phyloP scores from a whole-genome alignment of 2,329 filamentous ascomycete species.

The Clonostachys rhizophaga region DNA sequence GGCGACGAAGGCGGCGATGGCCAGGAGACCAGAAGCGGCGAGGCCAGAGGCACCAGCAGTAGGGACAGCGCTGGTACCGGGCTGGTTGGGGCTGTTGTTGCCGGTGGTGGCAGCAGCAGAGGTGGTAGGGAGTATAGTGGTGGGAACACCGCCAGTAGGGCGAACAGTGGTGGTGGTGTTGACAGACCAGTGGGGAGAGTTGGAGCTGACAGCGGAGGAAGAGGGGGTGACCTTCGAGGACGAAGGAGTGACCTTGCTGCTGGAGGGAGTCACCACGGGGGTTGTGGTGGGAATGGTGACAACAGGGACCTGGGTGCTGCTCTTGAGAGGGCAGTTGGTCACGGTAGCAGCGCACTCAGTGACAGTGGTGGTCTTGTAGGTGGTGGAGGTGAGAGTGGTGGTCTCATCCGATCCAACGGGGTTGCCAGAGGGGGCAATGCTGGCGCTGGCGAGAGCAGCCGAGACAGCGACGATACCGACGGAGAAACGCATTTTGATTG shows the following conservation, averaged over 20 bases:
- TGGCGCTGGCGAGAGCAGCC: slow-evolving; percentile 31
- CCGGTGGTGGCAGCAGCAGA: slow-evolving; percentile 6
- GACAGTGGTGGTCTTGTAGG: slow-evolving; percentile 37
- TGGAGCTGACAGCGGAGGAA: slow-evolving; percentile 8
- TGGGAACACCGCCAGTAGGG: slow-evolving; percentile 13
- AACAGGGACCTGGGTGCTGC: slow-evolving; percentile 11
- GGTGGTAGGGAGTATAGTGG: slow-evolving; percentile 4
- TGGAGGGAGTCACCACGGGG: slow-evolving; percentile 18
- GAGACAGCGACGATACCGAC: slow-evolving; percentile 27
- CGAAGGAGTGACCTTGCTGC: slow-evolving; percentile 26
- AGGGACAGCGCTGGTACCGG: slow-evolving; percentile 5
- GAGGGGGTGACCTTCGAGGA: slow-evolving; percentile 11
- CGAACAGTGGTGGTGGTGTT: slow-evolving; percentile 15
- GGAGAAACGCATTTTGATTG: slow-evolving; percentile 39
- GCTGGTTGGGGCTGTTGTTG: slow-evolving; percentile 8
- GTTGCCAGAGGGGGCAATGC: slow-evolving; percentile 14
- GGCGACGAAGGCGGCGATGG: background rate
- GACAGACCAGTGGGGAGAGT: slow-evolving; percentile 10
- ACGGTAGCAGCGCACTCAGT: slow-evolving; percentile 39
- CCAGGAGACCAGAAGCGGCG: background rate
- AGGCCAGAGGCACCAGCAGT: background rate
- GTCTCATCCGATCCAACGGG: slow-evolving; percentile 18
- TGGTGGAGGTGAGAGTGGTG: slow-evolving; percentile 37
- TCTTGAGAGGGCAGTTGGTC: slow-evolving; percentile 34
- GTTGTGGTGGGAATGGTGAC: slow-evolving; percentile 6